These are phyloP conservation scores for Priceomyces medius DNA, from an alignment of 805 yeast species.

Conservation along the genomic window DNA sequence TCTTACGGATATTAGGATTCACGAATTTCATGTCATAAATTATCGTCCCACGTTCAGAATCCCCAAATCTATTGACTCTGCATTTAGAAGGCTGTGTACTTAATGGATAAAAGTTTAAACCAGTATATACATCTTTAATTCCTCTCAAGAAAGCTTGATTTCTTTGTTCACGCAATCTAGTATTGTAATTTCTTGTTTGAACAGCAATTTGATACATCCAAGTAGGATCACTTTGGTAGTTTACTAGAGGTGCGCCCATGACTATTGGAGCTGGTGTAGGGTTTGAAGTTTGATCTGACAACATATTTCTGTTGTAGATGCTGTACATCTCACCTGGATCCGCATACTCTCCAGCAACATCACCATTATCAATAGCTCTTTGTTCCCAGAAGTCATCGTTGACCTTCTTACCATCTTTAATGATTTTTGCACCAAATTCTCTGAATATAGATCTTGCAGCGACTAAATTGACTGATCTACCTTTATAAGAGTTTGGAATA, in stretches of 20 bases:
- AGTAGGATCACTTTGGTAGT: constrained; percentile 57
- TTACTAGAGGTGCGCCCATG: constrained; percentile 36
- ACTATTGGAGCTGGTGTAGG: constrained; percentile 24
- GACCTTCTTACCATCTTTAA: constrained; percentile 76
- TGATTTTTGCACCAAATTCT: constrained; percentile 87
- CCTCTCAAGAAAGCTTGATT: constrained; percentile 58
- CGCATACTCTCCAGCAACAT: constrained; percentile 67
- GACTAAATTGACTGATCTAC: constrained; percentile 83
- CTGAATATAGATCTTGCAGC: constrained; percentile 86
- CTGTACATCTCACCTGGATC: constrained; percentile 59
- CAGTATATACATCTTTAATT: constrained; percentile 78
- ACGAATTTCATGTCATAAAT: constrained; percentile 46
- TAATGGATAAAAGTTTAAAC: constrained; percentile 70
- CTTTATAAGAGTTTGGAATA: constrained; percentile 87
- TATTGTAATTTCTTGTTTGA: constrained; percentile 73
- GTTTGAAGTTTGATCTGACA: constrained; percentile 40
- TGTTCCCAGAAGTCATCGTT: constrained; percentile 87
- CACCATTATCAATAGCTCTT: constrained; percentile 57
- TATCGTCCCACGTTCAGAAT: constrained; percentile 31
- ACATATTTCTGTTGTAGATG: constrained; percentile 35
- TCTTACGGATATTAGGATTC: constrained; percentile 46
- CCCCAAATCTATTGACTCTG: constrained; percentile 24
- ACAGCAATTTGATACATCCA: constrained; percentile 86
- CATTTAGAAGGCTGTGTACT: constrained; percentile 68
- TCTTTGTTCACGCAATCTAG: constrained; percentile 55